Conservation (phyloP, 2,329 filamentous ascomycete genomes). For the Sclerotinia subarctica region DNA sequence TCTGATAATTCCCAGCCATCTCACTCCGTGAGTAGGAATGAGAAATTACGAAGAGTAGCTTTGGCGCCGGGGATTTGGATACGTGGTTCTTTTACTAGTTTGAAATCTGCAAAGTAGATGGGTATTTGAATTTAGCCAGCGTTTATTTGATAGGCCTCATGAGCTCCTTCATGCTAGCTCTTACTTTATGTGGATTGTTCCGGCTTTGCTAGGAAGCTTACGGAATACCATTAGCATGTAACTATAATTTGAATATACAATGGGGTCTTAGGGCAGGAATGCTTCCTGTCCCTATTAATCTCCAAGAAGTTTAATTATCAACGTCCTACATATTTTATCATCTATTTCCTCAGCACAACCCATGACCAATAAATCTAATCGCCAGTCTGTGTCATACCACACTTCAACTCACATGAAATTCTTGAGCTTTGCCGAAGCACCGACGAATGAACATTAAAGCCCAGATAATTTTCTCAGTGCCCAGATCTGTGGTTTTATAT, state of each 20-base stretch:
- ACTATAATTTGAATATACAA: neutral
- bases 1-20: neutral
- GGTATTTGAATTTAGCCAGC: accelerated
- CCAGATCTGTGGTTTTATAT: no score
- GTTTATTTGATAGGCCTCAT: neutral
- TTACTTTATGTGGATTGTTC: neutral
- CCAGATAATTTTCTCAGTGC: no score
- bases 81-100: no score
- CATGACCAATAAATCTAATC: no score
- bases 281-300: no score
- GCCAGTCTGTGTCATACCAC: no score
- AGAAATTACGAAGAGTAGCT: neutral
- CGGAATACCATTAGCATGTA: neutral
- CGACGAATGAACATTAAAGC: no score
- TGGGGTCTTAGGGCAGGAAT: neutral
- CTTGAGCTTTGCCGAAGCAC: no score
- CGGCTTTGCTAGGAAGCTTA: neutral
- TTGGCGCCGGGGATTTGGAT: neutral
- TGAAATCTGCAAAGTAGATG: neutral
- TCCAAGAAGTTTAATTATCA: no score
- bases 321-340: neutral
- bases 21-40: neutral
- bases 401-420: no score
- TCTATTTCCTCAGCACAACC: neutral
- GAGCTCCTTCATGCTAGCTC: neutral